A percentile compares a stretch with the other conserved stretches of the same genome.
Conservation (phyloP, 108 stramenopile genomes). For the Discostella pseudostelligera region DNA sequence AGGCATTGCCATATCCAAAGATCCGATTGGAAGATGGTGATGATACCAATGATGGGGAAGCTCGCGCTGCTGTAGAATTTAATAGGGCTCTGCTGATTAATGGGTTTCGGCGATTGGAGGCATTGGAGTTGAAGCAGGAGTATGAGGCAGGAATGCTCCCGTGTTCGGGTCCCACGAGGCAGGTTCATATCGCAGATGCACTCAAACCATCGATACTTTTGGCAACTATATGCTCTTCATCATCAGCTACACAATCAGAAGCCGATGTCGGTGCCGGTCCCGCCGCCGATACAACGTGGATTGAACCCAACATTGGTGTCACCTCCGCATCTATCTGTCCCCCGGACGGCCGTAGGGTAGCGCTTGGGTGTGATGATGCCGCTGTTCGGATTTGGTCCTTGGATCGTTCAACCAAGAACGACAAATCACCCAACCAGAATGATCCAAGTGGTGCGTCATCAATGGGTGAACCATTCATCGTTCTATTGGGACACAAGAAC, state of each 20-base stretch:
- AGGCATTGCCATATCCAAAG: constrained; percentile 74
- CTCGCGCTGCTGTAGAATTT: constrained; percentile 62
- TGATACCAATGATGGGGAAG: constrained; percentile 45
- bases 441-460: constrained; percentile 17
- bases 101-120: constrained; percentile 88
- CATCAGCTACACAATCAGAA: constrained; percentile 11
- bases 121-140: constrained; percentile 78
- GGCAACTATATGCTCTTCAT: constrained; percentile 56
- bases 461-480: constrained; percentile 50
- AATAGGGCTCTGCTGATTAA: constrained; percentile 80
- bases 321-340: constrained; percentile 79
- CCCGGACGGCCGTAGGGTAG: constrained; percentile 75
- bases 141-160: constrained; percentile 56
- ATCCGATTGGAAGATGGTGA: constrained; percentile 60
- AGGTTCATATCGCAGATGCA: constrained; percentile 52
- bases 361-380: constrained; percentile 85
- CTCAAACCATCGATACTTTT: constrained; percentile 69
- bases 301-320: constrained; percentile 77
- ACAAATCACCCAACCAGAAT: constrained; percentile 6
- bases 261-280: constrained; percentile 37
- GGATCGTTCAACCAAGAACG: constrained; percentile 36
- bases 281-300: constrained; percentile 49
- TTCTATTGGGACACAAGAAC: constrained; percentile 88
- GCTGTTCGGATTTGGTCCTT: constrained; percentile 66
- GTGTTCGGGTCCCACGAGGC: constrained; percentile 6